Percentiles rank a stretch among this genome's conserved stretches.
Evolutionary conservation across 169 alveolate genomes (phyloP).

Genomic region (Eimeria acervulina): DNA sequence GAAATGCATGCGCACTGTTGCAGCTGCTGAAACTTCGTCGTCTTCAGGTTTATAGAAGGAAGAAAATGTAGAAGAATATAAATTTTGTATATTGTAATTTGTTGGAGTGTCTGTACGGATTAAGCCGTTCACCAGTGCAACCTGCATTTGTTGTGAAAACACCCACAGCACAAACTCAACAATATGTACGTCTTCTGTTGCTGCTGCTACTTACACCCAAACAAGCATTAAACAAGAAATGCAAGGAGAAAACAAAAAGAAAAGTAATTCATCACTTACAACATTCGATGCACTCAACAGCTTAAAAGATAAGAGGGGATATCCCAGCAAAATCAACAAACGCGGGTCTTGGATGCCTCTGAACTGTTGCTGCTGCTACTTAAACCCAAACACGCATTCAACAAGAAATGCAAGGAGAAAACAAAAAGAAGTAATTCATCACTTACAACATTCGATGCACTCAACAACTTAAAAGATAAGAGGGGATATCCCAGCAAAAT

Average conservation of each 20-base stretch:
- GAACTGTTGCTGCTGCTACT: too few relatives aligned
- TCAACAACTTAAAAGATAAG: not conserved
- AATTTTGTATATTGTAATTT: too few relatives aligned
- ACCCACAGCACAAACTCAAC: too few relatives aligned
- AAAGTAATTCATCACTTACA: slow-evolving; percentile 4
- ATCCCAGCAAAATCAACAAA: slow-evolving; percentile 33
- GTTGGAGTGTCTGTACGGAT: not conserved
- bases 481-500: slow-evolving; percentile 59
- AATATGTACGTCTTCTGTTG: too few relatives aligned
- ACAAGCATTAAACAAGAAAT: not conserved
- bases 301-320: slow-evolving; percentile 34
- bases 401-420: not conserved
- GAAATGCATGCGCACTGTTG: too few relatives aligned
- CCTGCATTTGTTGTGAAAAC: slow-evolving; percentile 13
- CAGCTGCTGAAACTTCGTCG: too few relatives aligned
- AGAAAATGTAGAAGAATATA: too few relatives aligned
- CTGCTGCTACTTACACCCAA: too few relatives aligned
- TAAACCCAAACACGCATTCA: not conserved
- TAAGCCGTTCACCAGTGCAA: slow-evolving; percentile 8
- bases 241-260: not conserved
- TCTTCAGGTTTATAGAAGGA: too few relatives aligned
- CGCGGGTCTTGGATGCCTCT: slow-evolving; percentile 25
- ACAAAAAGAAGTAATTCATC: not conserved
- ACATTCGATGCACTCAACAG: slow-evolving; percentile 29
- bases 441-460: slow-evolving; percentile 41